These are phyloP conservation scores for Alliaria petiolata DNA, from an alignment of 345 rosid species.

Conservation along the genomic window DNA sequence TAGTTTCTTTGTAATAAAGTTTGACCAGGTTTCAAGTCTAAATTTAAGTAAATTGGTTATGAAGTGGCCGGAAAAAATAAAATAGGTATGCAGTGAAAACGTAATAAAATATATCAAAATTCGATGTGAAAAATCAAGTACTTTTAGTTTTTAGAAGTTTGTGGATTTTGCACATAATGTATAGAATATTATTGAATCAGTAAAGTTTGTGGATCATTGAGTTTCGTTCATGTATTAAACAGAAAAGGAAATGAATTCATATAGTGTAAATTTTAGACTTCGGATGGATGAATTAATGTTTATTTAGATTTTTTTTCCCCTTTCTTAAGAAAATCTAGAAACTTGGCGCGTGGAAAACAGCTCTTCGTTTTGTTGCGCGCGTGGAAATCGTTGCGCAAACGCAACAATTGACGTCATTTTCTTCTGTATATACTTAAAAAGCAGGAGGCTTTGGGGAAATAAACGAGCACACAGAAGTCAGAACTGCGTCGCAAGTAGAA, in stretches of 20 bases:
- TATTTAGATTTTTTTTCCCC: not conserved
- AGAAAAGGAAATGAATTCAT: not conserved
- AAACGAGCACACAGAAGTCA: no score
- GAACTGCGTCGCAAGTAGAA: not conserved
- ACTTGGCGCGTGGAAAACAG: constrained; percentile 17
- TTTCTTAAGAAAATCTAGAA: not conserved
- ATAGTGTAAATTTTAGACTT: not conserved
- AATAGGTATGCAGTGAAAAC: not conserved
- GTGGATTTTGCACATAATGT: not conserved
- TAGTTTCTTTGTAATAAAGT: not conserved
- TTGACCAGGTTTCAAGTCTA: not conserved
- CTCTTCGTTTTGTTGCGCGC: not conserved
- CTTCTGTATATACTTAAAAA: not conserved
- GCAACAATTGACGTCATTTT: not conserved
- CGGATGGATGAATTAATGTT: not conserved
- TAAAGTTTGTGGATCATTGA: not conserved
- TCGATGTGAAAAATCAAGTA: not conserved
- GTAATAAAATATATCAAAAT: not conserved
- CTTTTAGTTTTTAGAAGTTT: not conserved
- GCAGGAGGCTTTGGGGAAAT: not conserved
- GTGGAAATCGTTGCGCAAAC: constrained; percentile 2
- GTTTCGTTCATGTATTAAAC: not conserved
- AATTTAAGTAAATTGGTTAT: not conserved
- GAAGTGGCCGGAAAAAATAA: not conserved
- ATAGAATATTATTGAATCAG: not conserved